Evolutionary conservation across 352 stramenopile genomes (phyloP).

Genomic region (Globisporangium paddicum): DNA sequence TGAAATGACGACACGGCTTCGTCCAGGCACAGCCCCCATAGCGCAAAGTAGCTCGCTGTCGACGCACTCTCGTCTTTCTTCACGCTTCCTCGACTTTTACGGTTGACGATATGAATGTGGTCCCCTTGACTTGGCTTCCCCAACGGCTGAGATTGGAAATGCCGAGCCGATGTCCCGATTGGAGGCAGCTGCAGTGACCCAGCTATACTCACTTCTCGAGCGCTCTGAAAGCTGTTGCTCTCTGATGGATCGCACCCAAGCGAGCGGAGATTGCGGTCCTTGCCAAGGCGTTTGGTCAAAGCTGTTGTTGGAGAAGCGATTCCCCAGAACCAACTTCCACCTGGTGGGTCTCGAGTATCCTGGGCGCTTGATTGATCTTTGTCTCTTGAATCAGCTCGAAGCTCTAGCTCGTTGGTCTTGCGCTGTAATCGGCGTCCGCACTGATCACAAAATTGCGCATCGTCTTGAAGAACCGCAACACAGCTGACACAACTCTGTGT

Average conservation of each 20-base stretch:
- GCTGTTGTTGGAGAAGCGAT: not conserved
- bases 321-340: not conserved
- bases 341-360: not conserved
- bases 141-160: not conserved
- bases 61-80: not conserved
- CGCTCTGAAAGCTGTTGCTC: not conserved
- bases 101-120: not conserved
- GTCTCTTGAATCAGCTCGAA: not conserved
- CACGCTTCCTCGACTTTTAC: not conserved
- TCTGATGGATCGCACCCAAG: not conserved
- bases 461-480: not conserved
- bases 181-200: not conserved
- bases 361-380: not conserved
- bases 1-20: conserved; percentile 24
- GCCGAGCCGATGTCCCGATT: not conserved
- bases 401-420: not conserved
- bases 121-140: not conserved
- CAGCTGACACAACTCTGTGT: not conserved
- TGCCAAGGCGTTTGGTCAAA: not conserved
- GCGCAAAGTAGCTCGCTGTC: not conserved
- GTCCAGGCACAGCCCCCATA: not conserved
- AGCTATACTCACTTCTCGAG: not conserved
- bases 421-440: not conserved
- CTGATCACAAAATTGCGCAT: conserved; percentile 1
- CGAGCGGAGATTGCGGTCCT: not conserved